Percentiles rank a stretch among this genome's conserved stretches.
These are phyloP conservation scores for Chrysochromulina tobinii DNA, from an alignment of 78 protist genomes.

Conservation along the genomic window DNA sequence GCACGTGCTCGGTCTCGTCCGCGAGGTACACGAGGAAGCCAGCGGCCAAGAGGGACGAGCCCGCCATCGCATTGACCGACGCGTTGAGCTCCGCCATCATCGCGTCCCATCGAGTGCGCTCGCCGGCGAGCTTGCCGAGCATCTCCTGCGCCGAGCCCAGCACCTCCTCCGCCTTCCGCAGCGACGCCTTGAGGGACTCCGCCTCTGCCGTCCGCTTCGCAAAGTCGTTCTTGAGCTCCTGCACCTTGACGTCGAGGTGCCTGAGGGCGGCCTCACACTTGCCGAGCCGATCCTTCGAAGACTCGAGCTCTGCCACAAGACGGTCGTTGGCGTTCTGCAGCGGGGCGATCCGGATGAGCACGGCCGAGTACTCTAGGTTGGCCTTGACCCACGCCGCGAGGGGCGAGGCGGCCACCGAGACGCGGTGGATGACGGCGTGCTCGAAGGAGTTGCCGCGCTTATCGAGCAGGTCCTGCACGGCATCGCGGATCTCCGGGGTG, in stretches of 20 bases:
- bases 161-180: slow-evolving; percentile 44
- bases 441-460: slow-evolving; percentile 58
- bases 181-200: slow-evolving; percentile 29
- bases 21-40: slow-evolving; percentile 68
- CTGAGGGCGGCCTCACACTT: slow-evolving; percentile 40
- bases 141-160: slow-evolving; percentile 61
- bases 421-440: slow-evolving; percentile 49
- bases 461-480: slow-evolving; percentile 46
- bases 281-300: not conserved
- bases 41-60: slow-evolving; percentile 52
- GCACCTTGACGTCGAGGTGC: slow-evolving; percentile 62
- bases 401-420: slow-evolving; percentile 79
- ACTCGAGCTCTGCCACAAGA: slow-evolving; percentile 33
- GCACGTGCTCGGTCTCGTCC: slow-evolving; percentile 54
- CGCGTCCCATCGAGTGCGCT: slow-evolving; percentile 72
- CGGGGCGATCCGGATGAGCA: slow-evolving; percentile 30
- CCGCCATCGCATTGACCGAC: slow-evolving; percentile 23
- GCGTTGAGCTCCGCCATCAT: not conserved
- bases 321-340: slow-evolving; percentile 33
- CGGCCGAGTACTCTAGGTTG: slow-evolving; percentile 61
- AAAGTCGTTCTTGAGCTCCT: slow-evolving; percentile 52
- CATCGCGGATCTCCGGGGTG: slow-evolving; percentile 42
- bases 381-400: slow-evolving; percentile 87
- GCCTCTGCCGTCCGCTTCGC: slow-evolving; percentile 66
- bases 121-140: slow-evolving; percentile 75